Evolutionary conservation across 495 filamentous ascomycete genomes (phyloP).

Genomic region (Astrothelium subdiscretum): DNA sequence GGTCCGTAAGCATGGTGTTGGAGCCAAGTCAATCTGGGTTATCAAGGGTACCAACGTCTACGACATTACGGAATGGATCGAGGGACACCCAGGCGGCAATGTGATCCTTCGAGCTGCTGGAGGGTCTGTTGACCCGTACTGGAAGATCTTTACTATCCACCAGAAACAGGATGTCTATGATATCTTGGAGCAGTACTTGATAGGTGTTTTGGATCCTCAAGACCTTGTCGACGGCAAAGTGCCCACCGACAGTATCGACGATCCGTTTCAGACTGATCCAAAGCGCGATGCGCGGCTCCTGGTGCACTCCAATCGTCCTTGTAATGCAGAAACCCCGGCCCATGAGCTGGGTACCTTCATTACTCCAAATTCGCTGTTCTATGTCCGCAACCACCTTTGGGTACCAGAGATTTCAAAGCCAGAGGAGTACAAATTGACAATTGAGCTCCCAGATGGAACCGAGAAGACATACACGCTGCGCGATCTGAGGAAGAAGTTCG

Average conservation of each 20-base stretch:
- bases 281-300: slow-evolving; percentile 36
- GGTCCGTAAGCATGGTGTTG: slow-evolving; percentile 36
- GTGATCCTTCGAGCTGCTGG: slow-evolving; percentile 49
- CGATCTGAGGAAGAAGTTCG: slow-evolving; percentile 42
- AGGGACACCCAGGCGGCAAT: slow-evolving; percentile 47
- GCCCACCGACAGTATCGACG: slow-evolving; percentile 24
- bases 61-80: slow-evolving; percentile 48
- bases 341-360: slow-evolving; percentile 26
- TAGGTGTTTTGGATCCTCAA: slow-evolving; percentile 39
- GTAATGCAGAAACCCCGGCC: slow-evolving; percentile 46
- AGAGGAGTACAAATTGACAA: slow-evolving; percentile 35
- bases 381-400: slow-evolving; percentile 53
- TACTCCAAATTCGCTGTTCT: slow-evolving; percentile 45
- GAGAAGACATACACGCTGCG: slow-evolving; percentile 38
- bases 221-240: slow-evolving; percentile 42
- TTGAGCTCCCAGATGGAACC: slow-evolving; percentile 46
- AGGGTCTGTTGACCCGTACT: slow-evolving; percentile 47
- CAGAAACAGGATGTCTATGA: slow-evolving; percentile 45
- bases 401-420: slow-evolving; percentile 37
- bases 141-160: slow-evolving; percentile 53
- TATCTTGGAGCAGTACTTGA: slow-evolving; percentile 42
- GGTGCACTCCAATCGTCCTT: slow-evolving; percentile 37
- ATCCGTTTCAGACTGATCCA: slow-evolving; percentile 45
- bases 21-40: slow-evolving; percentile 40
- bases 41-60: slow-evolving; percentile 42